Conservation (phyloP, 2,329 filamentous ascomycete genomes). For the Trichoderma aggressivum region DNA sequence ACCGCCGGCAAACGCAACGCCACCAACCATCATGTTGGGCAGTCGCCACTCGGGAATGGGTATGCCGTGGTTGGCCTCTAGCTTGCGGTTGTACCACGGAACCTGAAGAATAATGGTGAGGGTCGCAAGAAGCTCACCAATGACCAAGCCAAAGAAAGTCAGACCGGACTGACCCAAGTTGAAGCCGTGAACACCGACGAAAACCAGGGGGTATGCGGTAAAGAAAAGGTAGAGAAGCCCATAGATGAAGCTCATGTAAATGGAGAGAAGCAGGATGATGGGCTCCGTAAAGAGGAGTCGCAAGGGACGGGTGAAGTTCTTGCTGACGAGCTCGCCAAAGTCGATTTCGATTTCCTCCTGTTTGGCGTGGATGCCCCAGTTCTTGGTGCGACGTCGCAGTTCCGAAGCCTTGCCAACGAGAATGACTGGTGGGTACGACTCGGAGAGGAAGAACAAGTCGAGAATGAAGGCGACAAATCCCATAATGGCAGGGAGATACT, state of each 20-base stretch:
- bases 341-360: constrained; percentile 70
- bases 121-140: constrained; percentile 68
- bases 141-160: constrained; percentile 81
- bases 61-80: constrained; percentile 63
- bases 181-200: constrained; percentile 69
- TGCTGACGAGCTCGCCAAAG: constrained; percentile 58
- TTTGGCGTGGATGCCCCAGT: constrained; percentile 69
- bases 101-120: constrained; percentile 60
- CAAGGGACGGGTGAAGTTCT: constrained; percentile 65
- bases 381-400: constrained; percentile 60
- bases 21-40: constrained; percentile 58
- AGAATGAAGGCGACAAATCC: constrained; percentile 58
- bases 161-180: constrained; percentile 67
- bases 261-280: constrained; percentile 63
- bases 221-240: constrained; percentile 80
- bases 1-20: constrained; percentile 58
- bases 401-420: constrained; percentile 59
- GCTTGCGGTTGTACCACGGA: constrained; percentile 65
- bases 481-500: constrained; percentile 62
- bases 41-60: constrained; percentile 66
- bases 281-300: constrained; percentile 65
- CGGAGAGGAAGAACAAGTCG: constrained; percentile 60
- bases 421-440: constrained; percentile 68
- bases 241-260: constrained; percentile 76
- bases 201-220: constrained; percentile 80